phyloP scores from a whole-genome alignment of 2,329 filamentous ascomycete genomes.

The Epicoccum sorghinum region DNA sequence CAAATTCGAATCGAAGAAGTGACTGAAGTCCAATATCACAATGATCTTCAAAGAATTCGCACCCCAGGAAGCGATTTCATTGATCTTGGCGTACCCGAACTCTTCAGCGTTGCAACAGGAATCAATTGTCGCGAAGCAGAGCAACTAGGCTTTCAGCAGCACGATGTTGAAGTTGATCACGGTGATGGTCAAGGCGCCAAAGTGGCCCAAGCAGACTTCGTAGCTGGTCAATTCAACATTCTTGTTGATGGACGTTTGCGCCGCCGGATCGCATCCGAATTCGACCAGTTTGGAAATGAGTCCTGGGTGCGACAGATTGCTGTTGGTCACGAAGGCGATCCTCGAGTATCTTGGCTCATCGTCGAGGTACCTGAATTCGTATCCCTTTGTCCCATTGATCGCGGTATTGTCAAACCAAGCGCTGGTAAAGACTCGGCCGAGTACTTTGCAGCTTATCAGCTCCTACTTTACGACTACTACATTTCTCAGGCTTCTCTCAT shows the following conservation, averaged over 20 bases:
- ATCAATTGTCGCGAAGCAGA: slow-evolving; percentile 22
- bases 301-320: slow-evolving; percentile 14
- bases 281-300: slow-evolving; percentile 9
- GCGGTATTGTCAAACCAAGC: not conserved
- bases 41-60: slow-evolving; percentile 19
- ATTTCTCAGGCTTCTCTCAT: slow-evolving; percentile 23
- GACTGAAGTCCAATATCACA: slow-evolving; percentile 18
- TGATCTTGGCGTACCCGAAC: slow-evolving; percentile 7
- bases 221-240: slow-evolving; percentile 10
- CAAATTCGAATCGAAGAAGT: slow-evolving; percentile 26
- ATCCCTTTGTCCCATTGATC: slow-evolving; percentile 5
- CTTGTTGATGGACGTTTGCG: slow-evolving; percentile 13
- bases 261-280: slow-evolving; percentile 13
- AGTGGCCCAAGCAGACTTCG: slow-evolving; percentile 11
- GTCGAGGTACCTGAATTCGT: slow-evolving; percentile 12
- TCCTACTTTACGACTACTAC: slow-evolving; percentile 26
- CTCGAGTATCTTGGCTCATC: slow-evolving; percentile 6
- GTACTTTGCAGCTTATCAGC: slow-evolving; percentile 24
- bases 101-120: slow-evolving; percentile 11
- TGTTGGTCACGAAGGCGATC: slow-evolving; percentile 11
- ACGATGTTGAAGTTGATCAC: slow-evolving; percentile 23
- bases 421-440: slow-evolving; percentile 17
- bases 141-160: slow-evolving; percentile 22
- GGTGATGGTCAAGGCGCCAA: slow-evolving; percentile 21
- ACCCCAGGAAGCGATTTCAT: slow-evolving; percentile 19